Evolutionary conservation across 2,329 filamentous ascomycete species (phyloP).

Genomic region (Calonectria pteridis): DNA sequence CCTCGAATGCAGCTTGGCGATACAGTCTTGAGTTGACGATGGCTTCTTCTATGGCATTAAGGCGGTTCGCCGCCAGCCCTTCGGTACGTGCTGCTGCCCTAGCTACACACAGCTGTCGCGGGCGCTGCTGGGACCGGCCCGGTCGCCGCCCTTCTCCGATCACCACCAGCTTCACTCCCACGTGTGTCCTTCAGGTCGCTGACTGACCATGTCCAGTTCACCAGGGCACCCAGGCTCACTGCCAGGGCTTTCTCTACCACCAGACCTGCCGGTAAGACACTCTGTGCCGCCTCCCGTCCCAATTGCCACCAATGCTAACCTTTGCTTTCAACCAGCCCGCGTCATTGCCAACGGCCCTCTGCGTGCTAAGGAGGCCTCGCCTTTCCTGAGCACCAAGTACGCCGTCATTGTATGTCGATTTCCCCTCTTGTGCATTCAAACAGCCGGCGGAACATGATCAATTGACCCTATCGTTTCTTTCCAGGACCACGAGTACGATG

Average conservation of each 20-base stretch:
- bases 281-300: not conserved
- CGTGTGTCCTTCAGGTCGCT: slow-evolving; percentile 33
- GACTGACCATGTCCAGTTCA: slow-evolving; percentile 63
- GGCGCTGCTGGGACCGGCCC: slow-evolving; percentile 18
- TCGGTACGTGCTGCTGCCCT: slow-evolving; percentile 59
- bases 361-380: slow-evolving; percentile 92
- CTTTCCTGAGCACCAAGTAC: slow-evolving; percentile 90
- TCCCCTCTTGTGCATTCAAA: slow-evolving; percentile 10
- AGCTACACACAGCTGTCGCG: not conserved
- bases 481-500: slow-evolving; percentile 98
- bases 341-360: slow-evolving; percentile 89
- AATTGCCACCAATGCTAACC: slow-evolving; percentile 34
- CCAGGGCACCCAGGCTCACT: slow-evolving; percentile 72
- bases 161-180: slow-evolving; percentile 31
- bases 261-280: slow-evolving; percentile 76
- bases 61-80: slow-evolving; percentile 68
- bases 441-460: slow-evolving; percentile 22
- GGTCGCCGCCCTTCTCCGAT: slow-evolving; percentile 17
- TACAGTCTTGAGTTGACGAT: slow-evolving; percentile 55
- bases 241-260: slow-evolving; percentile 89
- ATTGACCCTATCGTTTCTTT: slow-evolving; percentile 39
- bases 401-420: slow-evolving; percentile 83
- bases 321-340: slow-evolving; percentile 67
- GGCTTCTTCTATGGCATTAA: slow-evolving; percentile 75
- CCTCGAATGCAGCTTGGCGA: slow-evolving; percentile 50